Percentiles rank a stretch among this genome's conserved stretches.
phyloP scores from a whole-genome alignment of 1,284 basidiomycete genomes.

The Ganoderma meredithae region DNA sequence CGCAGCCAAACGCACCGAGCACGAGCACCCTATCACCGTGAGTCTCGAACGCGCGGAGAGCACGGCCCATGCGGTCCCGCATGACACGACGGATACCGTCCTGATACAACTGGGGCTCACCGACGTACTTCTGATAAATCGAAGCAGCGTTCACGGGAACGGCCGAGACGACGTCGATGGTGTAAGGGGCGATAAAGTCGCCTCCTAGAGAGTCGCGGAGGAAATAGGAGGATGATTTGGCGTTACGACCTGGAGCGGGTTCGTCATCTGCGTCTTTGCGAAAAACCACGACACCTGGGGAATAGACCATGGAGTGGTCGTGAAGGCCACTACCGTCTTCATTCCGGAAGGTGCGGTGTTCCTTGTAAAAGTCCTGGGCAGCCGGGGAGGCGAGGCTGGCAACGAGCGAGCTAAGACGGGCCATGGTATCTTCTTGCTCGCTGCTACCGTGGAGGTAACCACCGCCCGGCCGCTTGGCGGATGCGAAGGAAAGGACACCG shows the following conservation, averaged over 20 bases:
- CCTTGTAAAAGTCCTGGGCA: slow-evolving; percentile 52
- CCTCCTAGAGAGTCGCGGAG: slow-evolving; percentile 38
- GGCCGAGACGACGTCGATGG: slow-evolving; percentile 53
- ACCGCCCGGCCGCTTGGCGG: slow-evolving; percentile 54
- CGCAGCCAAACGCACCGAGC: slow-evolving; percentile 58
- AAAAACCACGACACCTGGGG: slow-evolving; percentile 55
- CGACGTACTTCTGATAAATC: slow-evolving; percentile 48
- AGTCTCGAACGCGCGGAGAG: slow-evolving; percentile 53
- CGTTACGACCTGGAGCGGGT: slow-evolving; percentile 19
- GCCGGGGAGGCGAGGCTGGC: slow-evolving; percentile 48
- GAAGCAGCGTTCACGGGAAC: slow-evolving; percentile 54
- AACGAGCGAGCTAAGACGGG: slow-evolving; percentile 53
- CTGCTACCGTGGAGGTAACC: slow-evolving; percentile 55
- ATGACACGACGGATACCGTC: slow-evolving; percentile 49
- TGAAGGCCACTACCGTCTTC: slow-evolving; percentile 50
- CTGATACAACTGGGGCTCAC: slow-evolving; percentile 46
- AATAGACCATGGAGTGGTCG: slow-evolving; percentile 58
- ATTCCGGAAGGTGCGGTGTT: slow-evolving; percentile 45
- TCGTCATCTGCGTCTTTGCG: slow-evolving; percentile 48
- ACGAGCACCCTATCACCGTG: slow-evolving; percentile 52
- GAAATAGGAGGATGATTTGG: slow-evolving; percentile 17
- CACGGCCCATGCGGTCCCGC: slow-evolving; percentile 52
- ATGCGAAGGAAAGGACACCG: slow-evolving; percentile 56
- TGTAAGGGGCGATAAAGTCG: slow-evolving; percentile 50
- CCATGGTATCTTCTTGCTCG: slow-evolving; percentile 55